Evolutionary conservation across 306 rosid genomes (phyloP), one percentile per base, ranked within the genome.

Genomic region (Coriaria nepalensis): DNA sequence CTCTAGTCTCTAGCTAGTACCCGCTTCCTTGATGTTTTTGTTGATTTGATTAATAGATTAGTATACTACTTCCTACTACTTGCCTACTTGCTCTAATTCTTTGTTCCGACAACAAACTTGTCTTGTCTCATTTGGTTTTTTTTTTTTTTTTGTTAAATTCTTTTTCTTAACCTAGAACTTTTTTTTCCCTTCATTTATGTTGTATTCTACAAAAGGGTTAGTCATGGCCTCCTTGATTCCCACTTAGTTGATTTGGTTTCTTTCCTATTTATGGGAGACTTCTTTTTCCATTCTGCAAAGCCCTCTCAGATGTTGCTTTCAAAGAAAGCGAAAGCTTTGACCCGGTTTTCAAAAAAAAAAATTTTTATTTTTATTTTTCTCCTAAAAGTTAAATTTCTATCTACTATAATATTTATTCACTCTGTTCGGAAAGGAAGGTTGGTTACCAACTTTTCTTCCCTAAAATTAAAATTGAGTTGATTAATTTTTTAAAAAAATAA

Each of bases 281-380:
- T 75, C 76, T 70, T 76, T 76, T 87, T 73, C 70, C 83, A 54
- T 68, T 73, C 82, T 74, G 75, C 93, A 83, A 75, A 65, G 61
- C 45, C 60, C 62, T 66, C 68, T 72, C 94, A 72, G 68, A 80
- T 78, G 94, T 88, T 78, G 66, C 94, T 81, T 76, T 83, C 94
- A 63, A 53, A 67, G 81, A 77, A 73, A 79, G 79, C 75, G 78
- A 80, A 82, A 76, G 68, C n/a, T 79, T 87, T 79, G 94, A 82
- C 92, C 76, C 60, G 32, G 56, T 47, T 43, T 71, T 55, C 60
- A 46, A 55, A 50, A n/a, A n/a, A n/a, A n/a, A n/a, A n/a, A n/a
- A n/a, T n/a, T n/a, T n/a, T n/a, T n/a, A n/a, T n/a, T 43, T 60
- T 54, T 63, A 15, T 52, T 33, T 6, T 56, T 14, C 60, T 43